Percentiles rank a stretch among this genome's conserved stretches.
These are phyloP conservation scores for Ustilago tritici DNA, from an alignment of 1,284 basidiomycete genomes.

Conservation along the genomic window DNA sequence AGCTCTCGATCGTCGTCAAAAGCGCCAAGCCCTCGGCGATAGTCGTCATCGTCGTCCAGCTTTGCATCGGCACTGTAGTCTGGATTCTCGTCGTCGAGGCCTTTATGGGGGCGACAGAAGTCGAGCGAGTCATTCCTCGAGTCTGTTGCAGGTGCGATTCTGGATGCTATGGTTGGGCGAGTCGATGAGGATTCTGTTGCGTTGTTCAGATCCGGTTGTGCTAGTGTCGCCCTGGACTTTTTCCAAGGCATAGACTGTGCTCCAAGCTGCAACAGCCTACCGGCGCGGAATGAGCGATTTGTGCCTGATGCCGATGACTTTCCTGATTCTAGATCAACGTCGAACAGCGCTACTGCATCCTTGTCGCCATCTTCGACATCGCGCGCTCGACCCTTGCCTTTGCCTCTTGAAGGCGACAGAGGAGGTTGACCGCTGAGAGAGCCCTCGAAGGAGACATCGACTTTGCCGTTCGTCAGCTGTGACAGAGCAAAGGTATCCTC, in stretches of 20 bases:
- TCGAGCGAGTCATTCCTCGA: conserved; percentile 26
- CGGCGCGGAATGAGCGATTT: conserved; percentile 12
- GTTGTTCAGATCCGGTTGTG: conserved; percentile 1
- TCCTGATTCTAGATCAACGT: conserved; percentile 37
- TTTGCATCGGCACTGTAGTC: conserved; percentile 13
- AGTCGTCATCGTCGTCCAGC: conserved; percentile 22
- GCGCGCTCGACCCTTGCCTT: conserved; percentile 28
- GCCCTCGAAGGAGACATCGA: conserved; percentile 49
- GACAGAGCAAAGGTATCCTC: conserved; percentile 29
- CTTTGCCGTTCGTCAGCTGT: conserved; percentile 40
- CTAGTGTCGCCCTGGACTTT: conserved; percentile 7
- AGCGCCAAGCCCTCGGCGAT: conserved; percentile 13
- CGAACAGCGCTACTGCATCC: conserved; percentile 22
- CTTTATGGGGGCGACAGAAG: conserved; percentile 6
- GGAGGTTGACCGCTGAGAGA: conserved; percentile 6
- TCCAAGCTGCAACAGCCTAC: conserved; percentile 23
- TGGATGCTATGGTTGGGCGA: neutral
- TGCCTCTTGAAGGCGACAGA: conserved; percentile 7
- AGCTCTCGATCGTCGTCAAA: conserved; percentile 38
- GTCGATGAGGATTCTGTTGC: neutral
- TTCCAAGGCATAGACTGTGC: conserved; percentile 28
- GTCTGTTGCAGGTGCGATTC: neutral
- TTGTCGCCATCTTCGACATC: conserved; percentile 6
- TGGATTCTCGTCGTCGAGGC: neutral
- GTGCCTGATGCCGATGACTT: conserved; percentile 9